These are phyloP conservation scores for Multifurca ochricompacta DNA, from an alignment of 768 basidiomycete genomes.

Conservation along the genomic window DNA sequence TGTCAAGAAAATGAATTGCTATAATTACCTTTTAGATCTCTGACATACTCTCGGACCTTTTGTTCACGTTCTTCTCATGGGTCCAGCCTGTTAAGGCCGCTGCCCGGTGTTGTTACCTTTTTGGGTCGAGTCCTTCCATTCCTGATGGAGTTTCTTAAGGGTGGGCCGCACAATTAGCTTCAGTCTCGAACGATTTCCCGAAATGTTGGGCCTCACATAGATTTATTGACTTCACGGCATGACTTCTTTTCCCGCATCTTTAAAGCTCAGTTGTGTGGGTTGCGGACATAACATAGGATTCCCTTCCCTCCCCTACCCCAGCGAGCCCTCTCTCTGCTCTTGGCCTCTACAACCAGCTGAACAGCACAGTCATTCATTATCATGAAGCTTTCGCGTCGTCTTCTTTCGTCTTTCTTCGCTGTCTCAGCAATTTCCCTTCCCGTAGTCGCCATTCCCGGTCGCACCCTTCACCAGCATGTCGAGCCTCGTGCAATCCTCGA, in stretches of 20 bases:
- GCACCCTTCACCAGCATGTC: slow-evolving; percentile 19
- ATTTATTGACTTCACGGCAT: neutral
- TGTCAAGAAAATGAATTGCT: neutral
- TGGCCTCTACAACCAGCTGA: neutral
- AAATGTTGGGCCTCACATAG: neutral
- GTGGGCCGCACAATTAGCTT: neutral
- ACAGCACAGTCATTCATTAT: slow-evolving; percentile 12
- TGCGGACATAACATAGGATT: too few species aligned
- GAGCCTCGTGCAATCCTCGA: slow-evolving; percentile 19
- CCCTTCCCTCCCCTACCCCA: neutral
- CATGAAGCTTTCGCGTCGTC: slow-evolving; percentile 1
- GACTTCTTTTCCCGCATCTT: neutral
- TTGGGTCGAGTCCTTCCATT: neutral
- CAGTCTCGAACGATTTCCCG: neutral
- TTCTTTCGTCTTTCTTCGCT: slow-evolving; percentile 3
- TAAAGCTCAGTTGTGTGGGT: neutral
- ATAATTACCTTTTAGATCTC: neutral
- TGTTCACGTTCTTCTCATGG: neutral
- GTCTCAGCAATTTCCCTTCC: slow-evolving; percentile 1
- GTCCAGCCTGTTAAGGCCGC: neutral
- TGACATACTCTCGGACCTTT: neutral
- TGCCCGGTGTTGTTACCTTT: neutral
- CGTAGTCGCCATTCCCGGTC: neutral
- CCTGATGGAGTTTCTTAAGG: neutral
- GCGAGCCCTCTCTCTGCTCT: neutral